Evolutionary conservation across 2,329 filamentous ascomycete species (phyloP), one percentile per base, ranked within the genome.

Genomic region (Aspergillus vadensis): DNA sequence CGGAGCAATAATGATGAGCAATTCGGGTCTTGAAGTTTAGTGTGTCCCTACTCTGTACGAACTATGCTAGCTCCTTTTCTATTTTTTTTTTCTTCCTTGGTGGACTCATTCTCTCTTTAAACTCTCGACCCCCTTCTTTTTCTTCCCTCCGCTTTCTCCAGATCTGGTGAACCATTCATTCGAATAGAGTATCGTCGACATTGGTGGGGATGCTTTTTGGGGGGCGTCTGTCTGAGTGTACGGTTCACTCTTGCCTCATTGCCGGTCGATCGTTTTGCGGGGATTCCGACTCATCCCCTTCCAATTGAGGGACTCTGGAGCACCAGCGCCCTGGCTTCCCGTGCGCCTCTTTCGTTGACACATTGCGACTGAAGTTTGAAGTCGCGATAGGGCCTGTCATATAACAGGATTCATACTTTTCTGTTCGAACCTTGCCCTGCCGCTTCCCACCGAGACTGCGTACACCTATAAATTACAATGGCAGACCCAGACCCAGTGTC

Each of bases 1-100:
- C 61, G 59, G 59, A 63, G 61, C 59, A 48, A 17, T 56, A 38
- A 17, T 50, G 15, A 56, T 61, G 58, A 43, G 30, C 58, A 47
- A 41, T 25, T 32, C 21, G 47, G 50, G 51, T 50, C 47, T 55
- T 25, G 52, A 44, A 43, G 44, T 49, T 57, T 51, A 52, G 32
- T 30, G 39, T 55, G 43, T 58, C 30, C 38, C 30, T 55, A 32
- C 51, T 47, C 19, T 25, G 43, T 25, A 25, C 43, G 43, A 21
- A 36, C 12, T 36, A 36, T 36, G 43, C 43, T 47, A 23, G 19
- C 19, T 25, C 10, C 9, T 49, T 58, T 54, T 21, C 36, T 41
- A 36, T 39, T n/a, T 19, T 53, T n/a, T 48, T 25, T 19, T 43
- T 44, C 41, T 53, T 17, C 2, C 25, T 8, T 8, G 25, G 30